Conservation (phyloP, 1,139 yeast genomes). For the Blastobotrys serpentis region DNA sequence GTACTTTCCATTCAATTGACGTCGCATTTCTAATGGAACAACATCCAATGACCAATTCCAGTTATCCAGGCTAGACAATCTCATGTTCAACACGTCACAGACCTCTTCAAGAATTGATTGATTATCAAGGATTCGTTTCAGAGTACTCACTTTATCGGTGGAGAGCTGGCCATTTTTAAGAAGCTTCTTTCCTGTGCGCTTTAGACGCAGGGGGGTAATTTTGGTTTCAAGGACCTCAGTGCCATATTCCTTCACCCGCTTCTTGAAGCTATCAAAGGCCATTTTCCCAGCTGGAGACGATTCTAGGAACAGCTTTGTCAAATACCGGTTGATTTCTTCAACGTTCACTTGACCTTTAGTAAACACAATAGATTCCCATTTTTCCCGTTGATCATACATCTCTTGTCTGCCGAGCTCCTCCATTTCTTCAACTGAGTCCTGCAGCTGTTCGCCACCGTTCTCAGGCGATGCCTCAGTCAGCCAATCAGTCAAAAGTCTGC, state of each 20-base stretch:
- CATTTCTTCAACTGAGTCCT: not conserved
- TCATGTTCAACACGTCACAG: constrained; percentile 23
- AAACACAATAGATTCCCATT: constrained; percentile 23
- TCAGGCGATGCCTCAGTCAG: constrained; percentile 9
- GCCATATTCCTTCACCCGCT: constrained; percentile 12
- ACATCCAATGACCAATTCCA: constrained; percentile 24
- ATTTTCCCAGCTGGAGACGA: constrained; percentile 4
- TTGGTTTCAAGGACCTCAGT: constrained; percentile 7
- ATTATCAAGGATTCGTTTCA: constrained; percentile 19
- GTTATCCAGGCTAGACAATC: constrained; percentile 17
- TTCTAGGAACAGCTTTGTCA: constrained; percentile 18
- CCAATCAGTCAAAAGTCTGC: constrained; percentile 21
- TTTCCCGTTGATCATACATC: constrained; percentile 18
- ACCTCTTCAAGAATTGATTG: constrained; percentile 19
- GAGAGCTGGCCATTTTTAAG: constrained; percentile 16
- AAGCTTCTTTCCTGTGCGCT: constrained; percentile 7
- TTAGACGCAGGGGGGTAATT: not conserved
- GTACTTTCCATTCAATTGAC: constrained; percentile 25
- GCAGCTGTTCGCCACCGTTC: too few species aligned
- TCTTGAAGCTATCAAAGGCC: constrained; percentile 15
- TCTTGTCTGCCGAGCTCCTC: constrained; percentile 15
- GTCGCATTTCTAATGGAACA: constrained; percentile 15
- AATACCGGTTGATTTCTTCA: constrained; percentile 15
- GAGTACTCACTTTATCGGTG: constrained; percentile 13
- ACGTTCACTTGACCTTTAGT: constrained; percentile 13